Evolutionary conservation across 441 rosid genomes (phyloP), one percentile per base, ranked within the genome.

Genomic region (Gossypium davidsonii): DNA sequence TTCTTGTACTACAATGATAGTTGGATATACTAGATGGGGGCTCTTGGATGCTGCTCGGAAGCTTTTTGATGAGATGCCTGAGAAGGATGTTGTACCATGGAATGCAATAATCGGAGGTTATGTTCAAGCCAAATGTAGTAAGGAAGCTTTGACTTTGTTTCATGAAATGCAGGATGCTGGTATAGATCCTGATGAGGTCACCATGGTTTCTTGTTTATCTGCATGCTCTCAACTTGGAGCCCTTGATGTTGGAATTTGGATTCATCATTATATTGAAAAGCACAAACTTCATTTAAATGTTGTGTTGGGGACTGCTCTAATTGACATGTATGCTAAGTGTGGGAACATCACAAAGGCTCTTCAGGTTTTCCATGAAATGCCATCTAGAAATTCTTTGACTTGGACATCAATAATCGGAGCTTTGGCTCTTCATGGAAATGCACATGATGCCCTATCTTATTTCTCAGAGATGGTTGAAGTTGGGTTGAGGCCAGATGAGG

Each of bases 201-300:
- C 95, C 10, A 85, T 88, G 95, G 83, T 94, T 28, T 90, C 82
- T 81, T 91, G 97, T 80, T 84, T 94, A 74, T 88, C 91, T 65
- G 98, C 93, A 3, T 91, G 97, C 81, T 88, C 94, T 23, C 94
- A 89, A 73, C 90, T 93, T 66, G 97, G 96, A 70, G 94, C 90
- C 26, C 94, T 89, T 61, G 94, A 89, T 26, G 76, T 83, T 21
- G 97, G 98, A 68, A 80, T 88, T 51, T 94, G 96, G 98, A 82
- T 88, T 79, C 96, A 94, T 75, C 90, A 79, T 42, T 94, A 86
- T 70, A 81, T 90, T 23, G 74, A 85, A 78, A 90, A 75, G 72
- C 81, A 87, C 61, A 82, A 82, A 73, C 79, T 91, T 78, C 42
- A 81, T 66, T 71, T 88, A 57, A 85, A 86, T 73, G 91, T 89